Base-by-base conservation (phyloP, 73 alveolate species). In the Halteria grandinella region DNA sequence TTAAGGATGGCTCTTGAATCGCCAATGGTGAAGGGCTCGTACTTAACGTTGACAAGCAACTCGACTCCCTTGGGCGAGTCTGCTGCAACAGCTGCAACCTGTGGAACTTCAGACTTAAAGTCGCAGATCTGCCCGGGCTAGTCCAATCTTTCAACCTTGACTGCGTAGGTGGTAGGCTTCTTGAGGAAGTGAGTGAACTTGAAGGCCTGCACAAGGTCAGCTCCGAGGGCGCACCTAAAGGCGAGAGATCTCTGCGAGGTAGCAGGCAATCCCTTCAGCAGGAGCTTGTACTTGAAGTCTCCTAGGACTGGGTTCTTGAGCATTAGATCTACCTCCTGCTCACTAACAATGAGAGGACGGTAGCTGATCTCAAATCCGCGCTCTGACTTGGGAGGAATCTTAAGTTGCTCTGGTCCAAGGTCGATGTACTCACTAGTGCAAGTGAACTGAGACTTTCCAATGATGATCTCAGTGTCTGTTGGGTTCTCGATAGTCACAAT, bases 401-500 rank as follows among this genome's bases (percentile, higher is more conserved):
- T 75, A 33, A 97, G 83, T 24, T 81, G 45, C 31, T 95, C 97
- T 24, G 99, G 99, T 20, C 93, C 85, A 50, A 97, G 75, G 8
- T 90, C 86, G 66, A 97, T 73, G 86, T 93, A 88, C 53, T 97
- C 99, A 79, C 91, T 89, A 40, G 70, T 96, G 69, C 91, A 72
- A 1, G 78, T 51, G 55, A 95, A 71, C 86, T 93, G 91, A 48
- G 82, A 91, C 73, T 86, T 93, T 21, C 81, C 82, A 39, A 97
- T 93, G 36, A 94, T 89, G 0, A 96, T 91, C 40, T 97, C 97
- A 0, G 54, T 81, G 66, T 83, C 80, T 0, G 96, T 77, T 17
- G 99, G 99, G 82, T 97, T 97, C 40, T 94, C 98, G 25, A 97
- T 84, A 17, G 98, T 97, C 47, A 97, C 88, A 45, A 96, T 78